Evolutionary conservation across 2,329 filamentous ascomycete species (phyloP).

Genomic region (Microsporum ferrugineum): DNA sequence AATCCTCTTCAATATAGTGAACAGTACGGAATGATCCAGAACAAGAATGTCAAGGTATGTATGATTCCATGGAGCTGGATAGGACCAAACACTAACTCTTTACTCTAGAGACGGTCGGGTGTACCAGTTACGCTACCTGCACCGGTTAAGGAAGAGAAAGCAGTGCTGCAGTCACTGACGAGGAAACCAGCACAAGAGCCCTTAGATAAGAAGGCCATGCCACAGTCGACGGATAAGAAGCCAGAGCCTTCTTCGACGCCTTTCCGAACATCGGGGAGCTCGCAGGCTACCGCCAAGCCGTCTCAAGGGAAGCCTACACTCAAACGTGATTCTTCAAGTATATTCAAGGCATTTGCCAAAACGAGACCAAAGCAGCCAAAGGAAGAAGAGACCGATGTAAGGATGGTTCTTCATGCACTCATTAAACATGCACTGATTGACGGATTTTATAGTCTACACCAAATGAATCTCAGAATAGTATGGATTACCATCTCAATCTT

Average conservation of each 20-base stretch:
- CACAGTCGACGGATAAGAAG: conserved; percentile 4
- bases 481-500: conserved; percentile 10
- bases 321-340: conserved; percentile 51
- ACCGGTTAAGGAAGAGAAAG: background rate
- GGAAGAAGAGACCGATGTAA: conserved; percentile 31
- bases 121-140: background rate
- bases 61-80: background rate
- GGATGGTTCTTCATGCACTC: conserved; percentile 21
- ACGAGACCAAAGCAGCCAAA: conserved; percentile 48
- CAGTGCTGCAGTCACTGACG: background rate
- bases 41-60: conserved; percentile 51
- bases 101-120: conserved; percentile 9
- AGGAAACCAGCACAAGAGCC: conserved; percentile 1
- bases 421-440: background rate
- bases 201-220: conserved; percentile 1
- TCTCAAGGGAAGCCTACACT: conserved; percentile 32
- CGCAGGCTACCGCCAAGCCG: conserved; percentile 24
- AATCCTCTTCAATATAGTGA: conserved; percentile 49
- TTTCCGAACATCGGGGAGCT: conserved; percentile 18
- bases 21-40: conserved; percentile 63
- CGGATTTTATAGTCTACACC: conserved; percentile 24
- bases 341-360: conserved; percentile 72
- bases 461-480: conserved; percentile 41
- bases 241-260: background rate
- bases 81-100: background rate